phyloP scores from a whole-genome alignment of 352 stramenopile genomes.

The Hyaloperonospora brassicae region DNA sequence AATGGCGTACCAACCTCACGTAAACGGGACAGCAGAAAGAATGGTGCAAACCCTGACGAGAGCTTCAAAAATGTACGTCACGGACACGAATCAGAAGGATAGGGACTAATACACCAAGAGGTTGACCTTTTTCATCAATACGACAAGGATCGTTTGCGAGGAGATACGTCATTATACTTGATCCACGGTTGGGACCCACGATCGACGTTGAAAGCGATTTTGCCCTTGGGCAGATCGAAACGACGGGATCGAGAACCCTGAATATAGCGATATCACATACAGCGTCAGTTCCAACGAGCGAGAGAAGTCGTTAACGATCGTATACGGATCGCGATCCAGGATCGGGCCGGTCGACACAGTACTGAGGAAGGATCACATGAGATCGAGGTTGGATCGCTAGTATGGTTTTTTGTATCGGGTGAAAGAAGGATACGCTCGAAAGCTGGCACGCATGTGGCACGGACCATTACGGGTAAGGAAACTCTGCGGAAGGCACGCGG shows the following conservation, averaged over 20 bases:
- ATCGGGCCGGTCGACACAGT: neutral
- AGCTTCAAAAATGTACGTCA: too few species aligned
- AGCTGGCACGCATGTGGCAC: too few species aligned
- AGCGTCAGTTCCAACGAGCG: constrained; percentile 4
- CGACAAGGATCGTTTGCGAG: too few species aligned
- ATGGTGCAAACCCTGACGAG: too few species aligned
- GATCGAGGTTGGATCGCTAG: neutral
- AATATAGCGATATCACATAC: constrained; percentile 8
- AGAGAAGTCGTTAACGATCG: neutral
- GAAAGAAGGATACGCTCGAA: neutral
- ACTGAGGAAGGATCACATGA: neutral
- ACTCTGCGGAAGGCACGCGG: too few species aligned
- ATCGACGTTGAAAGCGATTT: too few species aligned
- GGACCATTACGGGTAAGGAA: too few species aligned
- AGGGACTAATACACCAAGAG: neutral
- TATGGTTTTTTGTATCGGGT: constrained; percentile 3
- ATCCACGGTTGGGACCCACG: too few species aligned
- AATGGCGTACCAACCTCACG: neutral
- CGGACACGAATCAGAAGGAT: too few species aligned
- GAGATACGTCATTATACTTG: too few species aligned
- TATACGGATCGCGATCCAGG: neutral
- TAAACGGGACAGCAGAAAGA: neutral
- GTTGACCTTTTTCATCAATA: neutral
- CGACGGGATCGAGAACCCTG: too few species aligned
- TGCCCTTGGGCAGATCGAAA: too few species aligned